Base-by-base conservation (phyloP, 345 rosid genomes). In the Gossypium sturtianum region DNA sequence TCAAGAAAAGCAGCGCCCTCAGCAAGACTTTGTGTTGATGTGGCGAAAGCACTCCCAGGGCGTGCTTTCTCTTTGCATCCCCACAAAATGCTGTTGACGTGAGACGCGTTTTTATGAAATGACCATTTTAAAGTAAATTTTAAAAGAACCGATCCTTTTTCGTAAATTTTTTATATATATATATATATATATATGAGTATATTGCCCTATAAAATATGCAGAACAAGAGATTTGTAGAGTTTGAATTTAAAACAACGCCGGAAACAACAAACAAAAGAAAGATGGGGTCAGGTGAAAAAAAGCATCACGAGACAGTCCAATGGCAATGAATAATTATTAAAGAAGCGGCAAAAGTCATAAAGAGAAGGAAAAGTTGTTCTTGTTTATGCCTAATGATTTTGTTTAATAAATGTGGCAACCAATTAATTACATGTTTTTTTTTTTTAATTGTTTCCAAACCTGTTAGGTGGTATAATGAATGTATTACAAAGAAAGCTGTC, bases 241-340 rank as follows among this genome's bases (percentile, higher is more conserved):
- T 49, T 11, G 22, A 64, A 17, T 56, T 12, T 49, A 52, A 29
- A 73, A 59, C 53, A 64, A 13, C 15, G 59, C 56, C n/a, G 70
- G 62, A 48, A 34, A 34, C 38, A 52, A 59, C 66, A 58, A 17
- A 20, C 1, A 47, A 17, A 60, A 61, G 74, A 27, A 0, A 66
- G 22, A 48, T 22, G 34, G 82, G 84, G 80, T 62, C 73, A 45
- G 70, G 78, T 81, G 78, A 74, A 81, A 76, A 51, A 71, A 59
- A 69, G 27, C 11, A 22, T 77, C 62, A 58, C 29, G 16, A 11
- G 34, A 5, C 38, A 12, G 13, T 57, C 61, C 61, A 57, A 56
- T 58, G 34, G 17, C 63, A 58, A 23, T 23, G 2, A 23, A 10
- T 23, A 1, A 59, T 12, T 3, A 59, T 59, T 59, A 12, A 11